phyloP scores from a whole-genome alignment of 1,139 yeast genomes.

The Wickerhamiella pararugosa region DNA sequence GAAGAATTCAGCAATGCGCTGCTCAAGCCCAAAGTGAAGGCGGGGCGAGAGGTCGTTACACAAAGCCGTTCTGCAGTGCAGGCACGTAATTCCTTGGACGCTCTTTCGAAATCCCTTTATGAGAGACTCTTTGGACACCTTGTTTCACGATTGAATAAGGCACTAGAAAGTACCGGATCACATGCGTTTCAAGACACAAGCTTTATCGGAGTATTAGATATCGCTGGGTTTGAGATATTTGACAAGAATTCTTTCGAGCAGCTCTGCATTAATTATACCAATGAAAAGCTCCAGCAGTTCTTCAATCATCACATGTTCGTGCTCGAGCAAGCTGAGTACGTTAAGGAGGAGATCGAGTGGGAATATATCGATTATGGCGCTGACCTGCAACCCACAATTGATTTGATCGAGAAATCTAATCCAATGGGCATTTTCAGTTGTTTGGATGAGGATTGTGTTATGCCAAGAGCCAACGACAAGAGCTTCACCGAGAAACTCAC shows the following conservation, averaged over 20 bases:
- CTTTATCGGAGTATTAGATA: constrained; percentile 87
- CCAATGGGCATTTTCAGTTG: constrained; percentile 84
- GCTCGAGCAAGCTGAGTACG: constrained; percentile 87
- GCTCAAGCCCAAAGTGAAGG: constrained; percentile 71
- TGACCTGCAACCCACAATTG: constrained; percentile 88
- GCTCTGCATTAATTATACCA: constrained; percentile 88
- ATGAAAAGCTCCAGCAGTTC: constrained; percentile 90
- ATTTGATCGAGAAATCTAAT: constrained; percentile 57
- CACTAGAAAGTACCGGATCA: constrained; percentile 30
- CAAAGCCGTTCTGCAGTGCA: constrained; percentile 72
- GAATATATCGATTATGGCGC: constrained; percentile 93
- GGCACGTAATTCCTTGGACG: constrained; percentile 70
- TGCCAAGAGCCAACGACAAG: constrained; percentile 77
- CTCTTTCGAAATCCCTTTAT: constrained; percentile 73
- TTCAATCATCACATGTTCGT: constrained; percentile 97
- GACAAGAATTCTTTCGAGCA: constrained; percentile 88
- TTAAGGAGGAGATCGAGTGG: constrained; percentile 92
- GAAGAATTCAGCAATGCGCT: constrained; percentile 42
- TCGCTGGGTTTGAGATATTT: constrained; percentile 95
- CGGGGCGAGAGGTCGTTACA: constrained; percentile 75
- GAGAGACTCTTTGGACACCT: constrained; percentile 71
- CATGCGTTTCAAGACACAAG: constrained; percentile 30
- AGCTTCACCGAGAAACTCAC: constrained; percentile 73
- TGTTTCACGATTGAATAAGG: constrained; percentile 63
- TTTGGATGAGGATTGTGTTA: constrained; percentile 87